phyloP scores from a whole-genome alignment of 2,329 filamentous ascomycete species.

The Colletotrichum australisinense region DNA sequence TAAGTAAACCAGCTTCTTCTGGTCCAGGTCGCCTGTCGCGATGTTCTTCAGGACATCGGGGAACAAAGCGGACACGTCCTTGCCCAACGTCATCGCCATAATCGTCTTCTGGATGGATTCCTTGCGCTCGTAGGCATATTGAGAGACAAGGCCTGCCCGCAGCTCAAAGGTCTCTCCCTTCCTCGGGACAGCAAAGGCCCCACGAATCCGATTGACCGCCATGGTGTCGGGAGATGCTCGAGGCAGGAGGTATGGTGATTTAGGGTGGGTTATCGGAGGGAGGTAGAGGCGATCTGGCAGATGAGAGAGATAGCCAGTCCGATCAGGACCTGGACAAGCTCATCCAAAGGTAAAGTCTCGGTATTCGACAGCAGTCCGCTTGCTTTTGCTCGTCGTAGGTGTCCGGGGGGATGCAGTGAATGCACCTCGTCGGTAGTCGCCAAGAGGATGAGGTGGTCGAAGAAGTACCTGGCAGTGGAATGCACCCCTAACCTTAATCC shows the following conservation, averaged over 20 bases:
- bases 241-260: conserved; percentile 41
- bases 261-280: background rate
- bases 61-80: conserved; percentile 97
- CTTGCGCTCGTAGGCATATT: conserved; percentile 99
- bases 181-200: conserved; percentile 89
- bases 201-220: conserved; percentile 96
- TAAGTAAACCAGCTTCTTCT: conserved; percentile 99
- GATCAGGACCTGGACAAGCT: conserved; percentile 27
- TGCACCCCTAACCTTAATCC: conserved; percentile 34
- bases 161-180: conserved; percentile 99
- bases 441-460: conserved; percentile 36
- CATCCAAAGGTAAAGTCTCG: conserved; percentile 21
- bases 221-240: conserved; percentile 60
- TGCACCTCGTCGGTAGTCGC: conserved; percentile 29
- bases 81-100: conserved; percentile 99
- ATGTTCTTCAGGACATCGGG: conserved; percentile 99
- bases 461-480: conserved; percentile 31
- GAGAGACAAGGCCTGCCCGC: conserved; percentile 93
- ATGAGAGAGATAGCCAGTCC: conserved; percentile 30
- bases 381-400: conserved; percentile 15
- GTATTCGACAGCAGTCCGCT: background rate
- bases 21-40: conserved; percentile 91
- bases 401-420: conserved; percentile 6
- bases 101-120: conserved; percentile 99
- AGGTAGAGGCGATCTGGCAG: conserved; percentile 5